Evolutionary conservation across 2,329 filamentous ascomycete species (phyloP), one percentile per base, ranked within the genome.

Genomic region (Trichophyton benhamiae): DNA sequence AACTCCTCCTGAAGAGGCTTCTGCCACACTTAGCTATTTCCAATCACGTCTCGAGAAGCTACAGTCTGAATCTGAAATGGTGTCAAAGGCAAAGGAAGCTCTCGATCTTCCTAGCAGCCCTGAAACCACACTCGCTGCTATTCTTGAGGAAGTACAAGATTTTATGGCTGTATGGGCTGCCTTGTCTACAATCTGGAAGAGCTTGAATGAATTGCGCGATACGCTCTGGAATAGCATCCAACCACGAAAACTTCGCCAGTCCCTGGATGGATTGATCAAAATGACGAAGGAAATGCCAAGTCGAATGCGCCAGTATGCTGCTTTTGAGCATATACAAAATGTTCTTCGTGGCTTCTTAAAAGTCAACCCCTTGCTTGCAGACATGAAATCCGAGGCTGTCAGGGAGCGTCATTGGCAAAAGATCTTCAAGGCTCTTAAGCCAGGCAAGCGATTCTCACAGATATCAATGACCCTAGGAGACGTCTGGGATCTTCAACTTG

Each of bases 281-380:
- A 95, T 95, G 83, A 97, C 91, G 41, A 97, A 96, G 77, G 92
- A 97, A 65, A 97, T 99, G 94, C 94, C 95, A 0, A 96, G 91
- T 75, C 87, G 94, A 63, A 97, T 99, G 92, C 87, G 95, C 63
- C 95, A 99, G 71, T 99, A 99, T 74, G 92, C 95, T 67, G 95
- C 95, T n/a, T 99, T 99, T 72, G 95, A 99, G 74, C 92, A 99
- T 70, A 91, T 99, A 44, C 95, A 99, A 72, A 90, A 85, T 65
- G 88, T 95, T 33, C 83, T 99, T 46, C 88, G 91, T 52, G 87
- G 91, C 64, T 82, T 95, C 57, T 81, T 96, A 65, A 97, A 96
- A 73, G 90, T 95, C 67, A 99, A 97, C 70, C 81, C 87, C 9
- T 81, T 96, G 38, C 81, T 99, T 2, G 83, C 86, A 3, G 94